phyloP scores from a whole-genome alignment of 31 red algal species.

The Asparagopsis taxiformis region DNA sequence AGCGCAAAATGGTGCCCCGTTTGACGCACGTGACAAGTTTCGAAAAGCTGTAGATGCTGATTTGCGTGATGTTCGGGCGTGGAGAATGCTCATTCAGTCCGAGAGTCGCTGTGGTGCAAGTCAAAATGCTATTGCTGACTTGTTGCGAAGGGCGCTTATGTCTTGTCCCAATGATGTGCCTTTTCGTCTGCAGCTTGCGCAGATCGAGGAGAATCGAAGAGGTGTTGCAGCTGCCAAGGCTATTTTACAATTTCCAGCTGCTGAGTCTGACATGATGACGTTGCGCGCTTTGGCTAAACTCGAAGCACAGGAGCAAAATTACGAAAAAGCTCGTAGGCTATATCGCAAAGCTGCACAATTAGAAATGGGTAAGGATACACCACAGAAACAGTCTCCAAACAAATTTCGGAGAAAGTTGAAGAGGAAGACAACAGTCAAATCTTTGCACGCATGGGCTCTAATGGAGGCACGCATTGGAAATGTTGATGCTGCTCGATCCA shows the following conservation, averaged over 20 bases:
- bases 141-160: constrained; percentile 20
- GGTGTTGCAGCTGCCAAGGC: constrained; percentile 15
- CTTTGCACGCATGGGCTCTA: constrained; percentile 67
- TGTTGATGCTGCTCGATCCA: constrained; percentile 3
- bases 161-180: constrained; percentile 15
- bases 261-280: not conserved
- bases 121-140: not conserved
- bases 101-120: constrained; percentile 11
- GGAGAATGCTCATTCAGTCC: constrained; percentile 10
- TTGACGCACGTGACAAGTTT: constrained; percentile 16
- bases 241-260: constrained; percentile 13
- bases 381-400: not conserved
- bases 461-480: constrained; percentile 51
- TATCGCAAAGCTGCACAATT: constrained; percentile 42
- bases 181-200: constrained; percentile 18
- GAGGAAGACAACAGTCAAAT: constrained; percentile 36
- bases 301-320: constrained; percentile 14
- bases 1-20: not conserved
- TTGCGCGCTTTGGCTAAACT: constrained; percentile 21
- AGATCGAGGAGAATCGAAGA: constrained; percentile 22
- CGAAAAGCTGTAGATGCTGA: constrained; percentile 14
- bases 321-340: constrained; percentile 9
- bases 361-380: not conserved
- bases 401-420: not conserved
- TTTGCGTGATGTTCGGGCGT: constrained; percentile 16